phyloP scores from a whole-genome alignment of 352 stramenopile genomes.

The Phytophthora meadii region DNA sequence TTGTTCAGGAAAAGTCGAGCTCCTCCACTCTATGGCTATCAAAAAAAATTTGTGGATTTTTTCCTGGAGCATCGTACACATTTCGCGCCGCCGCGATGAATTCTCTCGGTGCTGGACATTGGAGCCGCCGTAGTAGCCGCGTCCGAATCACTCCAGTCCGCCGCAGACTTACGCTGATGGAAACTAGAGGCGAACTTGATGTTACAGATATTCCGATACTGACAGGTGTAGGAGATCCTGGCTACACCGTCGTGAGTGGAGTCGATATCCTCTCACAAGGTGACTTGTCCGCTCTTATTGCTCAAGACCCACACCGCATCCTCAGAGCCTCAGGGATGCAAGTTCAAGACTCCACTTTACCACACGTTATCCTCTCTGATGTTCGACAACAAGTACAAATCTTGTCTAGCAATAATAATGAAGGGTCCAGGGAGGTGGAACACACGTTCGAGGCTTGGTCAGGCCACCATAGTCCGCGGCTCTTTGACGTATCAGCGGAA shows the following conservation, averaged over 20 bases:
- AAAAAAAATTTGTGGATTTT: slow-evolving; percentile 52
- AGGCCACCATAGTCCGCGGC: slow-evolving; percentile 66
- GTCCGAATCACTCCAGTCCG: slow-evolving; percentile 13
- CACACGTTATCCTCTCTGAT: slow-evolving; percentile 67
- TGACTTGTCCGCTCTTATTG: slow-evolving; percentile 31
- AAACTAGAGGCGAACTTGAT: slow-evolving; percentile 11
- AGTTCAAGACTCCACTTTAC: slow-evolving; percentile 26
- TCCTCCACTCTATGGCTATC: slow-evolving; percentile 41
- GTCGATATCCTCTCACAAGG: slow-evolving; percentile 37
- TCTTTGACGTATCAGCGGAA: slow-evolving; percentile 76
- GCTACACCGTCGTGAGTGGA: slow-evolving; percentile 40
- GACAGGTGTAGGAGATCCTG: slow-evolving; percentile 55
- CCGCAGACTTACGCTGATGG: slow-evolving; percentile 9
- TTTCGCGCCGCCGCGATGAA: slow-evolving; percentile 78
- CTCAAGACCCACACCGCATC: slow-evolving; percentile 32
- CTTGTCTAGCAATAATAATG: slow-evolving; percentile 18
- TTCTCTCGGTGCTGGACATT: slow-evolving; percentile 54
- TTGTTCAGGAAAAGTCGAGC: slow-evolving; percentile 12
- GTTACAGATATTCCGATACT: slow-evolving; percentile 41
- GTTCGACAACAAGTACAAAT: slow-evolving; percentile 50
- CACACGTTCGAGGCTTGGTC: slow-evolving; percentile 64
- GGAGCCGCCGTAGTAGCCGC: slow-evolving; percentile 53
- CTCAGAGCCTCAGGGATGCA: slow-evolving; percentile 29
- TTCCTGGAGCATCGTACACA: slow-evolving; percentile 48
- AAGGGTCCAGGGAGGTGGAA: slow-evolving; percentile 13